Conservation (phyloP, 306 rosid species). For the Vigna hirtella region DNA sequence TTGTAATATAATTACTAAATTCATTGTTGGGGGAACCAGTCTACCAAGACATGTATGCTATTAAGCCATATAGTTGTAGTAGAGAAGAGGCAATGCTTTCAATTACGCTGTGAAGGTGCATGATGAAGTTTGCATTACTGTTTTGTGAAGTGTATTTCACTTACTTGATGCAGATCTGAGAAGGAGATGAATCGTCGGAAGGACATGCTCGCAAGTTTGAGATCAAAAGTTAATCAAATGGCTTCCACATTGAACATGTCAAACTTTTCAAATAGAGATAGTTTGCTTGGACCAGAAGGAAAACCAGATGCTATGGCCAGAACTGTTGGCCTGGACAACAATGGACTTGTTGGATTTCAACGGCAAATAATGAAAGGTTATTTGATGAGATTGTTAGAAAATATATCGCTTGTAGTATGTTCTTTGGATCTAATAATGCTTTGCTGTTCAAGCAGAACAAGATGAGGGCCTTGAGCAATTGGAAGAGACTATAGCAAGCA, state of each 20-base stretch:
- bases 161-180: constrained; percentile 69
- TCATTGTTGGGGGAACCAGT: neutral
- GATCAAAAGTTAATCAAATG: constrained; percentile 86
- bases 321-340: constrained; percentile 83
- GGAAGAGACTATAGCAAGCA: constrained; percentile 89
- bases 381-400: constrained; percentile 33
- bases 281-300: constrained; percentile 91
- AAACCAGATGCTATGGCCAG: constrained; percentile 82
- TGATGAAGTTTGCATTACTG: constrained; percentile 23
- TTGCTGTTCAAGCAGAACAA: constrained; percentile 76
- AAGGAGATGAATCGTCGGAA: constrained; percentile 98
- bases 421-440: constrained; percentile 41
- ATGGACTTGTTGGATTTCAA: constrained; percentile 85
- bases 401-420: constrained; percentile 17
- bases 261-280: constrained; percentile 86
- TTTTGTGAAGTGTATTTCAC: constrained; percentile 41
- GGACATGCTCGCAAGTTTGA: constrained; percentile 78
- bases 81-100: too few species aligned
- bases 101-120: too few species aligned
- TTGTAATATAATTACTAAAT: neutral
- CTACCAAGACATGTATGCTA: neutral
- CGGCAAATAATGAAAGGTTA: constrained; percentile 90
- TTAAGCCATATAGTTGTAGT: neutral
- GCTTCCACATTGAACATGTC: constrained; percentile 88
- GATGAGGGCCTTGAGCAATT: constrained; percentile 94